Evolutionary conservation across 2,329 filamentous ascomycete genomes (phyloP).

Genomic region (Shiraia sp.): DNA sequence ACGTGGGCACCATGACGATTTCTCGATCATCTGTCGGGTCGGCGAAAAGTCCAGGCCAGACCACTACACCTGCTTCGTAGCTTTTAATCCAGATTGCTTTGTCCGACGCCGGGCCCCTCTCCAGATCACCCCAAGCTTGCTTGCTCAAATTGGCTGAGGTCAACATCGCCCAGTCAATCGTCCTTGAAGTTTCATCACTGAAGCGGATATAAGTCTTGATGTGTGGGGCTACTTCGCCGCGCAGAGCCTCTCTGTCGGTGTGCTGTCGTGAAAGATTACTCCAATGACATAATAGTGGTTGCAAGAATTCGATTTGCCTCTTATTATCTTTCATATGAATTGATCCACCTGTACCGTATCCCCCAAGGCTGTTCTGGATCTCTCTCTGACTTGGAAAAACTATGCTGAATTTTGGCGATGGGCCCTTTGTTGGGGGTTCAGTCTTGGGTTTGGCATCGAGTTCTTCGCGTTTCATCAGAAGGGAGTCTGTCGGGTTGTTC

Average conservation of each 20-base stretch:
- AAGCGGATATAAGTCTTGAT: conserved; percentile 87
- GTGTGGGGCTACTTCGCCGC: conserved; percentile 74
- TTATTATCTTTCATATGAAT: conserved; percentile 86
- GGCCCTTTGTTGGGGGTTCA: conserved; percentile 32
- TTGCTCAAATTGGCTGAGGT: conserved; percentile 92
- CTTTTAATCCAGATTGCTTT: conserved; percentile 79
- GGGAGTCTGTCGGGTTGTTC: conserved; percentile 2
- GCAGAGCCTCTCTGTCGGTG: conserved; percentile 24
- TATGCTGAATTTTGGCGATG: conserved; percentile 65
- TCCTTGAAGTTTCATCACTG: conserved; percentile 39
- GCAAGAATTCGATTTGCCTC: conserved; percentile 74
- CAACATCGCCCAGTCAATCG: conserved; percentile 81
- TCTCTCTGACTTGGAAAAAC: conserved; percentile 82
- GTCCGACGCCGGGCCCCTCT: conserved; percentile 63
- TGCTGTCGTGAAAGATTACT: conserved; percentile 39
- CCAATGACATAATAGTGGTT: conserved; percentile 76
- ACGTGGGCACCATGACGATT: conserved; percentile 67
- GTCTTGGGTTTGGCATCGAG: too few relatives aligned
- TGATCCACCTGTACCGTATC: conserved; percentile 75
- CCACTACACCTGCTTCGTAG: conserved; percentile 80
- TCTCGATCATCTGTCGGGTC: conserved; percentile 23
- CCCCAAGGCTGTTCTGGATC: conserved; percentile 74
- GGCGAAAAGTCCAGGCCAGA: conserved; percentile 69
- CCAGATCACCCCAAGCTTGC: conserved; percentile 80
- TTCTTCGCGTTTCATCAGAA: too few relatives aligned